Evolutionary conservation across 768 basidiomycete species (phyloP).

Genomic region (Leccinum boreale): DNA sequence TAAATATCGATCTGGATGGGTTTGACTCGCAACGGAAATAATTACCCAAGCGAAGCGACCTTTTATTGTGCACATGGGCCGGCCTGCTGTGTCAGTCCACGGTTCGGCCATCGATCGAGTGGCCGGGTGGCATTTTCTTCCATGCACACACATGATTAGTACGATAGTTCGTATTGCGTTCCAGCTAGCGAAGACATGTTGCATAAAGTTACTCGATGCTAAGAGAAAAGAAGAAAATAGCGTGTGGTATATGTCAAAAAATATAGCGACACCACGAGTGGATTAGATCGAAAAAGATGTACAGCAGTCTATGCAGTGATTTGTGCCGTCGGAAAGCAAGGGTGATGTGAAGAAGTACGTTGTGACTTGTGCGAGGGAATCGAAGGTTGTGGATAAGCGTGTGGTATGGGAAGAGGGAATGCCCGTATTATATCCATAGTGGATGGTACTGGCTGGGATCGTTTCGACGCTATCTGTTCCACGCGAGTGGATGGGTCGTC

Average conservation of each 20-base stretch:
- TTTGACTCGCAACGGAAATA: background rate
- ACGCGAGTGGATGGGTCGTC: constrained; percentile 28
- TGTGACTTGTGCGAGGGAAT: constrained; percentile 25
- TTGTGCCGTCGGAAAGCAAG: constrained; percentile 19
- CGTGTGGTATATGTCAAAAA: constrained; percentile 32
- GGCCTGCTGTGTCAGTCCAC: background rate
- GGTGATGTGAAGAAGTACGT: constrained; percentile 24
- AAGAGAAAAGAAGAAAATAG: constrained; percentile 7
- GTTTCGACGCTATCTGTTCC: constrained; percentile 23
- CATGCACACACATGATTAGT: background rate
- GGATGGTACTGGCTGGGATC: constrained; percentile 24
- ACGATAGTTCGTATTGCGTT: background rate
- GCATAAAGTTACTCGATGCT: background rate
- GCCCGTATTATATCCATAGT: constrained; percentile 44
- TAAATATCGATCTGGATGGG: background rate
- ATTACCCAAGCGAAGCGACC: background rate
- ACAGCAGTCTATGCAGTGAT: constrained; percentile 19
- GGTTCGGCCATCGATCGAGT: background rate
- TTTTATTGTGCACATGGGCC: background rate
- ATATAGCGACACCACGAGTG: constrained; percentile 33
- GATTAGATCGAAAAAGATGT: background rate
- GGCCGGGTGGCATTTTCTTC: background rate
- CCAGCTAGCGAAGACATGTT: background rate
- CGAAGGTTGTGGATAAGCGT: constrained; percentile 18
- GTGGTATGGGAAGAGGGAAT: constrained; percentile 45